Evolutionary conservation across 2,329 filamentous ascomycete species (phyloP).

Genomic region (Verticillium alfalfae): DNA sequence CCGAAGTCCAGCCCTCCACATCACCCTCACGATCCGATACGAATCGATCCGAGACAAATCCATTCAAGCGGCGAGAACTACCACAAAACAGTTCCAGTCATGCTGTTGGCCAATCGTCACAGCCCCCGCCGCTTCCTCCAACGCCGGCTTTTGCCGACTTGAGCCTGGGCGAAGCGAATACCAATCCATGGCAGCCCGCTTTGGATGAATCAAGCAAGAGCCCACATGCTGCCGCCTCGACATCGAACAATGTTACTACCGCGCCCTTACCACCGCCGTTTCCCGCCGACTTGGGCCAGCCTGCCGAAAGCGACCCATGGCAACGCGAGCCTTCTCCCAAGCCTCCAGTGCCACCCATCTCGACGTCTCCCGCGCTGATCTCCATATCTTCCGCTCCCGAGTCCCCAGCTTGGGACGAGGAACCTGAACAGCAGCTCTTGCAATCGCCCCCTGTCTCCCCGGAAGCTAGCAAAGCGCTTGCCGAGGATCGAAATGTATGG

Average conservation of each 20-base stretch:
- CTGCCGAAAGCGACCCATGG: constrained; percentile 26
- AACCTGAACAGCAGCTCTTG: constrained; percentile 15
- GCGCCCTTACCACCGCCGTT: constrained; percentile 23
- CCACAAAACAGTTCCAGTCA: constrained; percentile 11
- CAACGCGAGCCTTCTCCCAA: constrained; percentile 1
- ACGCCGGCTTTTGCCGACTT: constrained; percentile 35
- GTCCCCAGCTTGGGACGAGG: constrained; percentile 30
- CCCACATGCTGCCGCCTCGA: background rate
- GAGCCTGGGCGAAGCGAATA: constrained; percentile 32
- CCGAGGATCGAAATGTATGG: constrained; percentile 43
- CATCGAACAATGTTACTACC: constrained; percentile 6
- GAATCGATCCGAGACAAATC: constrained; percentile 39
- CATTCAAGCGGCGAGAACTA: constrained; percentile 45
- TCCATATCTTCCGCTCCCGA: constrained; percentile 29
- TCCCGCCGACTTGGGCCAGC: constrained; percentile 35
- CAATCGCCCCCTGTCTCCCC: constrained; percentile 15
- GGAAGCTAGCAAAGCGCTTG: constrained; percentile 23
- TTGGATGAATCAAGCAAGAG: constrained; percentile 3
- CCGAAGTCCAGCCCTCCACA: background rate
- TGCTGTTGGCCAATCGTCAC: constrained; percentile 3
- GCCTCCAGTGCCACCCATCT: constrained; percentile 2
- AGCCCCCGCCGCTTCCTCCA: constrained; percentile 16
- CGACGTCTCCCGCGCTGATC: constrained; percentile 14
- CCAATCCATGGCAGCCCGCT: constrained; percentile 40
- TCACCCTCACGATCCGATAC: constrained; percentile 8